Base-by-base conservation (phyloP, 2,329 filamentous ascomycete species). In the Sporothrix globosa region DNA sequence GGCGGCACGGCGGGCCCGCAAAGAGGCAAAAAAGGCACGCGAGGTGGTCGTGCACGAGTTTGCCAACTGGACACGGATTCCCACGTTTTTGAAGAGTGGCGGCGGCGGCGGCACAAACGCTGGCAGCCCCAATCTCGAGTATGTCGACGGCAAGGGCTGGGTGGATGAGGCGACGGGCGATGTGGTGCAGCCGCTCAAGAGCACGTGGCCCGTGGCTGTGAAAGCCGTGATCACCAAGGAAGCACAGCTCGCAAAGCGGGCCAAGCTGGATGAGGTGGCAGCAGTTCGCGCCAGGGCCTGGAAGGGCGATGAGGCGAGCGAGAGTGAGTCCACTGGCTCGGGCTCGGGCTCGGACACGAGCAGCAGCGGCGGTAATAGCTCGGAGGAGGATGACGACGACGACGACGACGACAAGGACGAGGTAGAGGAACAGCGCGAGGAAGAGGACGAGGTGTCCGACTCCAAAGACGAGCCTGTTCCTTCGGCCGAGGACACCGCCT, bases 131-230 rank as follows among this genome's bases (percentile, higher is more conserved):
- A 69, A 52, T 79, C 84, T 77, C 2, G 88, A 90, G 70, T 97
- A 90, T 78, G 86, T 96, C 53, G 91, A 97, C 69, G 93, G 91
- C 27, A 90, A 91, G 76, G 95, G 95, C 1, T 98, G 96, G 95
- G 86, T 97, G 0, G 91, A 97, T 75, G 87, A 89, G 72, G 83
- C 90, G 19, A 67, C 70, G 56, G 94, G 94, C 6, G 88, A 90
- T 69, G 82, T 97, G 1, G 87, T 97, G 2, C 92, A 96, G 78
- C 80, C 79, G 10, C 82, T 77, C 76, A 44, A 84, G 79, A 70
- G 46, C 30, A 68, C 80, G 76, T 61, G 76, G 74, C 74, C 75
- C 10, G 74, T 73, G 3, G 72, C 75, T 17, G 75, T 75, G 10
- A 79, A 14, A 14, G 58, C 60, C 14, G 53, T 54, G 39, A 65